Conservation (phyloP, 1,284 basidiomycete genomes). For the Puccinia novopanici region DNA sequence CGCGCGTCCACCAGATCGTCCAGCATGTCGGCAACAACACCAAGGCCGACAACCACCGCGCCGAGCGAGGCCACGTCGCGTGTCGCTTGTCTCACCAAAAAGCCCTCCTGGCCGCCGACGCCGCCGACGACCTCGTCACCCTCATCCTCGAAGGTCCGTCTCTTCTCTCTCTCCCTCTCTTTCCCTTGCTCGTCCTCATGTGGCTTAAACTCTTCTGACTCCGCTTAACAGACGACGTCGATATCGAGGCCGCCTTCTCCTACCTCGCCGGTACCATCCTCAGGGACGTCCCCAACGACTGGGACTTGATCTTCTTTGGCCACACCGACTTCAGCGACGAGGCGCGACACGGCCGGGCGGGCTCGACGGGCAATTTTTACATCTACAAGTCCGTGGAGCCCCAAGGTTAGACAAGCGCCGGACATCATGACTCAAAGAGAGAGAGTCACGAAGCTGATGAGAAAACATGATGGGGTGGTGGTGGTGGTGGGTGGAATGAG, state of each 20-base stretch:
- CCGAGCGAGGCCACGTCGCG: constrained; percentile 44
- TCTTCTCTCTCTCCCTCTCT: too few species aligned
- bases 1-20: constrained; percentile 41
- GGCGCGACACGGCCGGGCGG: constrained; percentile 27
- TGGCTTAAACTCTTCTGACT: not conserved
- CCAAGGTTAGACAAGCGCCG: constrained; percentile 43
- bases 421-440: too few species aligned
- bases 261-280: constrained; percentile 43
- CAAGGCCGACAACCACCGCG: constrained; percentile 43
- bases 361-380: constrained; percentile 31
- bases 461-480: too few species aligned
- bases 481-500: too few species aligned
- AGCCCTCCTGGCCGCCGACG: constrained; percentile 40
- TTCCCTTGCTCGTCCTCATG: not conserved
- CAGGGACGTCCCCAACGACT: constrained; percentile 42
- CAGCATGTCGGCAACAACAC: constrained; percentile 40
- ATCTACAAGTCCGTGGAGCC: constrained; percentile 48
- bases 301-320: constrained; percentile 50
- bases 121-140: constrained; percentile 27
- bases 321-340: constrained; percentile 48
- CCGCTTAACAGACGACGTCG: constrained; percentile 36
- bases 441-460: too few species aligned
- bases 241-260: constrained; percentile 44
- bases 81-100: constrained; percentile 38
- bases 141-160: too few species aligned